Evolutionary conservation across 768 basidiomycete genomes (phyloP), one percentile per base, ranked within the genome.

Genomic region (Lactarius trivialis): DNA sequence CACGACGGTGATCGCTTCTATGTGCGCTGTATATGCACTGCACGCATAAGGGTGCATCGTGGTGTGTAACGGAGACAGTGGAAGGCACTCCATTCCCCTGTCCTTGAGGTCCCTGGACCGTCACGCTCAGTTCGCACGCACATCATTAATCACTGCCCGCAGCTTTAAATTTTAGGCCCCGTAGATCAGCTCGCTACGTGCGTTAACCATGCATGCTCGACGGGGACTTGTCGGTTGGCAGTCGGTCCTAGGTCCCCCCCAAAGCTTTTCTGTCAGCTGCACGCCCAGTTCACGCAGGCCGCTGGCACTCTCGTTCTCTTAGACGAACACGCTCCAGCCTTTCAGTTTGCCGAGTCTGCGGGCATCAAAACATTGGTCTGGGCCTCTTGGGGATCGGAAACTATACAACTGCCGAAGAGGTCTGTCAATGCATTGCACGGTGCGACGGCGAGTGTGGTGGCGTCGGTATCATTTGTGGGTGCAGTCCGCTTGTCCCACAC

Each of bases 391-490:
- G 26, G 15, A 49, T 50, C 53, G 45, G 48, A 51, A 50, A 48
- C 48, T 15, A n/a, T n/a, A 45, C 37, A 24, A 26, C 48, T 34
- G 54, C 45, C 55, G 30, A 26, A 19, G 53, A 59, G 53, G 58
- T 30, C 17, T 14, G 11, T 51, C 24, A 55, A 33, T 39, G 32
- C 48, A 39, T 54, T 64, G 48, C 63, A 37, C 33, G 52, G 37
- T 30, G 53, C 50, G 19, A 36, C 48, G 58, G 14, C 14, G 53
- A 50, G 36, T 33, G 19, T 4, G 48, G 41, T 30, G 48, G 45
- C 34, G 48, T 51, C 37, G 62, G 53, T 39, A 28, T 63, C 32
- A 45, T 36, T 51, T 15, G 58, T 50, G 54, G 60, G 54, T 53
- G 11, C 41, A 12, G 11, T 11, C 54, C 37, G 11, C 11, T 36